Percentiles rank a stretch among this genome's conserved stretches.
These are phyloP conservation scores for Amniculicola lignicola DNA, from an alignment of 495 filamentous ascomycete species.

Conservation along the genomic window DNA sequence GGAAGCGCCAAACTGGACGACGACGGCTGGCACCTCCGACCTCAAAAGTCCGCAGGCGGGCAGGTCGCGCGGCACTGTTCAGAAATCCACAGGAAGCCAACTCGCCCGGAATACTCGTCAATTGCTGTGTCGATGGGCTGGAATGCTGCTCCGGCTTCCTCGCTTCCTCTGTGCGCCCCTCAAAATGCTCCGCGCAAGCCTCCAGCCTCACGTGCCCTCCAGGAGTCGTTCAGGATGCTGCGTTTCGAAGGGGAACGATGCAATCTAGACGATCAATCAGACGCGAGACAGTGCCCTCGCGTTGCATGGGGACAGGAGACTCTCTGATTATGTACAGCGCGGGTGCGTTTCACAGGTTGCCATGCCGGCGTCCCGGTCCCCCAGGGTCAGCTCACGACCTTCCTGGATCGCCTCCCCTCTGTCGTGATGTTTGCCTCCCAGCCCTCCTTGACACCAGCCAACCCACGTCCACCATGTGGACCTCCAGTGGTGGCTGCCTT, in stretches of 20 bases:
- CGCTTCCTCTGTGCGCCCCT: too few relatives aligned
- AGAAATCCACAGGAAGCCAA: too few relatives aligned
- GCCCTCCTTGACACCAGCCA: not conserved
- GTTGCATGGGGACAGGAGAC: conserved; percentile 27
- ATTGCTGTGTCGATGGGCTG: not conserved
- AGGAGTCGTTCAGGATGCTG: conserved; percentile 14
- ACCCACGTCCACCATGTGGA: conserved; percentile 7
- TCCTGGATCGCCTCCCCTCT: too few relatives aligned
- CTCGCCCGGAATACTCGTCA: not conserved
- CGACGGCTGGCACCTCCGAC: too few relatives aligned
- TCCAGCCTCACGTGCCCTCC: conserved; percentile 1
- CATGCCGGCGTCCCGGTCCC: not conserved
- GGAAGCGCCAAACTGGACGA: too few relatives aligned
- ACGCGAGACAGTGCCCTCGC: conserved; percentile 24
- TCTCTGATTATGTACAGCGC: conserved; percentile 15
- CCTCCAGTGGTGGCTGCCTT: too few relatives aligned
- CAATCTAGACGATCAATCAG: conserved; percentile 19
- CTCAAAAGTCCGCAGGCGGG: not conserved
- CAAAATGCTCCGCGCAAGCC: too few relatives aligned
- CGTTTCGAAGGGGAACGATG: conserved; percentile 22
- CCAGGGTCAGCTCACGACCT: too few relatives aligned
- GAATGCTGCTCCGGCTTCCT: too few relatives aligned
- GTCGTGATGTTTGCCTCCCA: conserved; percentile 3
- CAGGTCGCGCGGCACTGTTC: too few relatives aligned
- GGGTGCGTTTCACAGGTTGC: conserved; percentile 22